phyloP scores from a whole-genome alignment of 1,284 basidiomycete species.

The Tetrapyrgos nigripes region DNA sequence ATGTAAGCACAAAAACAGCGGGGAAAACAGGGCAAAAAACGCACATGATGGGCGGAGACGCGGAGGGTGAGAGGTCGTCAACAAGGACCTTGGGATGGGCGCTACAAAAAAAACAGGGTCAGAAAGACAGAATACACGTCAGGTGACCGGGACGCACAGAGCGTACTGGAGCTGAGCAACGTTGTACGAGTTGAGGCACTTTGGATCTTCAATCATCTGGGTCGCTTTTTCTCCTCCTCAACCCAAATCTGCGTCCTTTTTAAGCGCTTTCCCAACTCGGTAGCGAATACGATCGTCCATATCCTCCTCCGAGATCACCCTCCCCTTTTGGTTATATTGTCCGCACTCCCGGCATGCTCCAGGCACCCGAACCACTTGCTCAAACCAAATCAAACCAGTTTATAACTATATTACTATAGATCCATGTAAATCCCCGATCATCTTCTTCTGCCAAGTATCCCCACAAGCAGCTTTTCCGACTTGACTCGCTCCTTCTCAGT shows the following conservation, averaged over 20 bases:
- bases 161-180: conserved; percentile 66
- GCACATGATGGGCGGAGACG: conserved; percentile 57
- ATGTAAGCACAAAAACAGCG: conserved; percentile 18
- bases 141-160: conserved; percentile 43
- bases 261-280: conserved; percentile 28
- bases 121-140: conserved; percentile 15
- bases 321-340: conserved; percentile 21
- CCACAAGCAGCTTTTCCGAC: conserved; percentile 72
- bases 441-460: conserved; percentile 53
- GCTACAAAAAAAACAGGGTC: conserved; percentile 30
- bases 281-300: conserved; percentile 41
- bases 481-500: conserved; percentile 83
- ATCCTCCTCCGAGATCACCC: conserved; percentile 12
- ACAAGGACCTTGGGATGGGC: conserved; percentile 48
- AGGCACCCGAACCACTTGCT: conserved; percentile 6
- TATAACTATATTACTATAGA: no score
- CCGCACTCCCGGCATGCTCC: conserved; percentile 14
- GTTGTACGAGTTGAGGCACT: conserved; percentile 62
- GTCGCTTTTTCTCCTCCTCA: not conserved
- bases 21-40: conserved; percentile 27
- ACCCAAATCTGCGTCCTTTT: conserved; percentile 20
- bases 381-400: conserved; percentile 12
- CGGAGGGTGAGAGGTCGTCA: conserved; percentile 53
- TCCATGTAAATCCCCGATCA: not conserved
- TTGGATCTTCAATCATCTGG: conserved; percentile 49